Evolutionary conservation across 176 grass and related monocot genomes (phyloP).

Genomic region (Tillandsia fasciculata): DNA sequence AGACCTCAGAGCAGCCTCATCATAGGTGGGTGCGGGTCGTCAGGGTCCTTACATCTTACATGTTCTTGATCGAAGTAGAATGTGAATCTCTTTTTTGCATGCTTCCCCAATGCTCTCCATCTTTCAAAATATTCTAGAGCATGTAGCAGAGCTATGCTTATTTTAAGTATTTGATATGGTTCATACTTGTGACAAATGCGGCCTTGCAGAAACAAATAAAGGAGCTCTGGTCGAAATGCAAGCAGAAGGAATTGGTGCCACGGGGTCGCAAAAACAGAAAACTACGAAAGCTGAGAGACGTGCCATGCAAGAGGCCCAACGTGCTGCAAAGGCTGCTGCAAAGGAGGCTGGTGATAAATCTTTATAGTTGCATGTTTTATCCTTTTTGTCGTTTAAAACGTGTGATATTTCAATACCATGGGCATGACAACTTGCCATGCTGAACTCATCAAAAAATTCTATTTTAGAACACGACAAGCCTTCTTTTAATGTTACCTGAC

Average conservation of each 20-base stretch:
- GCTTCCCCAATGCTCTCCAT: no score
- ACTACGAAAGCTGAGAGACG: slow-evolving; percentile 47
- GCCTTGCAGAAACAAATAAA: slow-evolving; percentile 55
- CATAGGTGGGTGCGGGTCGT: no score
- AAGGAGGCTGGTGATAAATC: slow-evolving; percentile 40
- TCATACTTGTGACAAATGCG: slow-evolving; percentile 6
- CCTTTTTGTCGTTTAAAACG: background rate
- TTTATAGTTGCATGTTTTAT: slow-evolving; percentile 2
- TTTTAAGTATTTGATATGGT: background rate
- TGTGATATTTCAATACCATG: background rate
- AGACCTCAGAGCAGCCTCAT: no score
- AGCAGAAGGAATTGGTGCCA: slow-evolving; percentile 10
- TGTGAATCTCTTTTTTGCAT: no score
- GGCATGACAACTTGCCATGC: no score
- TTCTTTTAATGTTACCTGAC: no score
- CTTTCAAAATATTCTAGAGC: no score
- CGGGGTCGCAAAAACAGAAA: slow-evolving; percentile 55
- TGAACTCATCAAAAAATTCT: no score
- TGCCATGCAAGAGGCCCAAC: slow-evolving; percentile 45
- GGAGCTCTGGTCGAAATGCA: slow-evolving; percentile 27
- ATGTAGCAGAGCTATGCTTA: background rate
- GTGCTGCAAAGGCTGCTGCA: slow-evolving; percentile 44
- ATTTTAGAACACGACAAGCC: no score
- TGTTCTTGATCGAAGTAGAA: no score
- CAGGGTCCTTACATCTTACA: no score